Base-by-base conservation (phyloP, 2,329 filamentous ascomycete species). In the Pseudogymnoascus destructans region DNA sequence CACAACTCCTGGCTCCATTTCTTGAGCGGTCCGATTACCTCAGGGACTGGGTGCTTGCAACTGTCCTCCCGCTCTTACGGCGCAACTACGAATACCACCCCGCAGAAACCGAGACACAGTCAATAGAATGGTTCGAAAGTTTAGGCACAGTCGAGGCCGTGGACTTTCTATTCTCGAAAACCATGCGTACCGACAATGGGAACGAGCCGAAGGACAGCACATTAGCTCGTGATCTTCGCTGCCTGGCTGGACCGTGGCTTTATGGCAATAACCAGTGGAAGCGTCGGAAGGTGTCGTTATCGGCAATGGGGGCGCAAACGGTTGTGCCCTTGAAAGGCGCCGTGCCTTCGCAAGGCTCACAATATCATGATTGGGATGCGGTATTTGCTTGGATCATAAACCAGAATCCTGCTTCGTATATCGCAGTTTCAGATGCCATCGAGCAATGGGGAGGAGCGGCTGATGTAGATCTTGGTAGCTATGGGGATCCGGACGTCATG, bases 361-460 rank as follows among this genome's bases (percentile, higher is more conserved):
- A 74, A 59, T 77, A 79, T 70, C 69, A 78, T 40, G 85, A 82
- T 6, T 91, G 86, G 86, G 82, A 88, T 61, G 76, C 79, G 62
- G 74, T 85, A 3, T 80, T 87, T 57, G 74, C 78, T 58, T 91
- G 86, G 86, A 74, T 92, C 36, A 74, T 79, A 11, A 67, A 72
- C 2, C 79, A 82, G 61, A 82, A 86, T 0, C 73, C 74, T 3
- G 74, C 73, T 17, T 78, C 81, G 13, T 86, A 88, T 77, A 73
- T 70, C 23, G 73, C 82, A n/a, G 79, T 81, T n/a, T 74, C 83
- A 30, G 75, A 76, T 55, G 82, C 79, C 6, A 73, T 90, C 32
- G 78, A 83, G 61, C 79, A 86, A 62, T 92, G 87, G 87, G 81
- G 85, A 64, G 87, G 87, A 0, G 85, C 86, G 0, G 74, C 74